Conservation (phyloP, 192 early-diverging fungal species). For the Dimargaris verticillata region DNA sequence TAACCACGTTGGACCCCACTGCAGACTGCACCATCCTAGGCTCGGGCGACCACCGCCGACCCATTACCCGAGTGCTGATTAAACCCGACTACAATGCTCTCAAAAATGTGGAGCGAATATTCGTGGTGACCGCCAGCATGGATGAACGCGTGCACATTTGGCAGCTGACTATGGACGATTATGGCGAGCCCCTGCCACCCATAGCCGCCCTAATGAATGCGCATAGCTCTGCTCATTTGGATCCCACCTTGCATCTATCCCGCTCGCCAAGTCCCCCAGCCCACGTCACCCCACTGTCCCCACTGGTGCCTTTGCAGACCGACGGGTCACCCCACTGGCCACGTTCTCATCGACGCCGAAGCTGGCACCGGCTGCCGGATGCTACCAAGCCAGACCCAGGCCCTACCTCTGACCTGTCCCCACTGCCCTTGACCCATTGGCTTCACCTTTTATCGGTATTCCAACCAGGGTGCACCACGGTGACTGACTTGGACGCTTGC, state of each 20-base stretch:
- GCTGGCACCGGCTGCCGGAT: not conserved
- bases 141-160: not conserved
- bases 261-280: not conserved
- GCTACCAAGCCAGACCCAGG: not conserved
- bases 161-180: not conserved
- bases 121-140: not conserved
- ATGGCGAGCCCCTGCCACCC: not conserved
- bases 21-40: not conserved
- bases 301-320: not conserved
- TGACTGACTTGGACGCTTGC: not conserved
- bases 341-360: not conserved
- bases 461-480: constrained; percentile 8
- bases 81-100: constrained; percentile 4
- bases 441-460: not conserved
- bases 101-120: not conserved
- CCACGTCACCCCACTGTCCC: not conserved
- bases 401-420: not conserved
- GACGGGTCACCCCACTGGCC: not conserved
- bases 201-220: not conserved
- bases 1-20: not conserved
- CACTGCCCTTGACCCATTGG: not conserved
- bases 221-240: not conserved
- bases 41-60: not conserved
- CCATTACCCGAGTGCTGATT: not conserved
- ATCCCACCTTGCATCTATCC: not conserved